phyloP scores from a whole-genome alignment of 164 flowering plant species.

The Vitis cinerea region DNA sequence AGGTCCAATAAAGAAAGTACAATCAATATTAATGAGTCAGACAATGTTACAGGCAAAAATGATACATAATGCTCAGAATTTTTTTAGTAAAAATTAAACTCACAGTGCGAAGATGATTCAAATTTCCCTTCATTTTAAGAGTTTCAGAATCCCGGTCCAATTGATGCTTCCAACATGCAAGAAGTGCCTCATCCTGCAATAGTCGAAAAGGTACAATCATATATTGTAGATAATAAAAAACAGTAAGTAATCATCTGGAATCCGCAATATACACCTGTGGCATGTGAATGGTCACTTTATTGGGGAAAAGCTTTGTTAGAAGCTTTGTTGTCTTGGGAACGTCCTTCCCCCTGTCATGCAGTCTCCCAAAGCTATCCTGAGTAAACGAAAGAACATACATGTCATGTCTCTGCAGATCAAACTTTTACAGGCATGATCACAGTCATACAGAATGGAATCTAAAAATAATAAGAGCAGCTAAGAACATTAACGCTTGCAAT shows the following conservation, averaged over 20 bases:
- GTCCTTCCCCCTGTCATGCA: constrained; percentile 84
- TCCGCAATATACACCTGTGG: constrained; percentile 64
- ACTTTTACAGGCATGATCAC: not conserved
- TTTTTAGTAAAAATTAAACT: constrained; percentile 19
- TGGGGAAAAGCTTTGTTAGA: constrained; percentile 74
- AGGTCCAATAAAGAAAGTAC: not conserved
- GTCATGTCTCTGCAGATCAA: not conserved
- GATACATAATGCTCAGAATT: not conserved
- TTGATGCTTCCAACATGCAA: constrained; percentile 79
- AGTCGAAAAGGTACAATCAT: not conserved
- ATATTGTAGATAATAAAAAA: constrained; percentile 3
- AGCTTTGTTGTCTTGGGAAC: constrained; percentile 67
- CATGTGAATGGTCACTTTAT: constrained; percentile 81
- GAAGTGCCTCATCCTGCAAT: constrained; percentile 73
- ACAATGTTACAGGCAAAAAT: not conserved
- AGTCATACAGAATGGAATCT: not conserved
- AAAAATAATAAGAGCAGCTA: not conserved
- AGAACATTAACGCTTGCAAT: no score
- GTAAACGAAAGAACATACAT: constrained; percentile 9
- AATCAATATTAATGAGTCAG: not conserved
- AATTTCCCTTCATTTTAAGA: constrained; percentile 73
- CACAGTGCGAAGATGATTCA: constrained; percentile 53
- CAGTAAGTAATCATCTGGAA: not conserved
- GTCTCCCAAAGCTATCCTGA: constrained; percentile 90
- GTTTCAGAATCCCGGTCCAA: constrained; percentile 85